Base-by-base conservation (phyloP, 129 eudicot species). In the Artemisia argyi region DNA sequence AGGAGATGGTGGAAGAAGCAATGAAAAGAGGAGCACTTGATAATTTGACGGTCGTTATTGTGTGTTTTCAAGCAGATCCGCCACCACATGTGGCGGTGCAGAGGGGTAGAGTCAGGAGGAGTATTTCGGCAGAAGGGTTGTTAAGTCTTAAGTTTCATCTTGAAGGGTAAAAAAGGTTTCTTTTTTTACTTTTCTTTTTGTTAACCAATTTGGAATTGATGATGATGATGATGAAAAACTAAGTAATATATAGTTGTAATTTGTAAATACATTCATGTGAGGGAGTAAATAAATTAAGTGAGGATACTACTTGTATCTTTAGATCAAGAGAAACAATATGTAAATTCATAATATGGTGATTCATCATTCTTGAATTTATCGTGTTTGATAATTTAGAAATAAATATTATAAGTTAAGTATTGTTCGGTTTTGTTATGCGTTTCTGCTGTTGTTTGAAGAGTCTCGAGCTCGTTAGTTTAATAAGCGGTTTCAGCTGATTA, bases 61-160 rank as follows among this genome's bases (percentile, higher is more conserved):
- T 94, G 30, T 82, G 97, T 79, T 94, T 94, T 79, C 94, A 88
- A 80, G 63, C 74, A 30, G 99, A 86, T 53, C 85, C 97, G 3
- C 97, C 97, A 6, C 86, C 93, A 0, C 82, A 84, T 0, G 56
- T 79, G 73, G 85, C 77, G 80, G 84, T 81, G 55, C 96, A 77
- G 61, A 86, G 84, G 76, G 61, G 84, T 16, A 75, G 89, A 66
- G 90, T 94, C 13, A 75, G 89, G 80, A 75, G 96, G 81, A 90
- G 92, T 66, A 87, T 94, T 65, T 94, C 98, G 7, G 98, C 98
- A 0, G 98, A 94, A 77, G 92, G 89, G 79, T 82, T 94, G 81
- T 81, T 85, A 69, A 94, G 81, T 76, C 87, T 94, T 42, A 85
- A 78, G 35, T 81, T 77, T 66, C 92, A 87, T 76, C 89, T 93